Base-by-base conservation (phyloP, 768 basidiomycete genomes). In the Phanerochaete sordida region DNA sequence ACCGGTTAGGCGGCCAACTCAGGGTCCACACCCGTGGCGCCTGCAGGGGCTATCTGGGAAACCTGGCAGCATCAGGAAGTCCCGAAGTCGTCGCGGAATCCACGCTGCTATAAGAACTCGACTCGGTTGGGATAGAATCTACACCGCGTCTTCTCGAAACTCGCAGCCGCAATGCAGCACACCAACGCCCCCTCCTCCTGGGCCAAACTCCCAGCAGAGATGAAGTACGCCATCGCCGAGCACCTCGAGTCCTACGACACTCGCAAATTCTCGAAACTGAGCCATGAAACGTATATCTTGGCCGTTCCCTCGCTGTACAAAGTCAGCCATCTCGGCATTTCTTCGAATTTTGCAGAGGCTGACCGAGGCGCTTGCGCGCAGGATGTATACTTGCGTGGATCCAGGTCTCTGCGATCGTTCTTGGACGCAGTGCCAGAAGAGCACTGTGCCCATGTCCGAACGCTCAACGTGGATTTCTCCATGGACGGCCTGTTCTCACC, bases 141-240 rank as follows among this genome's bases (percentile, higher is more conserved):
- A 43, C 39, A 43, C 21, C 59, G 43, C 24, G 12, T 19, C 39
- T 53, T 30, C n/a, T 19, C 51, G 24, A 37, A 48, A n/a, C 28
- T 44, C 13, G 19, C 35, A 46, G 57, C 49, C 43, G 28, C 27
- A 48, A 52, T 62, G 61, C 46, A 57, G 27, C 23, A 26, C 33
- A 33, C 9, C 44, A 31, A 15, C 27, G 19, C n/a, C 49, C 30
- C 45, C 35, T 33, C 35, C 33, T 23, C 21, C 11, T 90, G 88
- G 88, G 68, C 76, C 60, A 53, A 69, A 21, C 84, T 91, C 65
- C 88, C 88, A 43, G 75, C 76, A 0, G 88, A 91, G 63, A 83
- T 91, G 71, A 84, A 83, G 71, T 77, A 86, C 65, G 74, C 80
- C 28, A 66, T 91, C 69, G 73, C 86, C 45, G 79, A 76, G 44